These are phyloP conservation scores for Apostasia ramifera DNA, from an alignment of 106 monocot genomes.

Conservation along the genomic window DNA sequence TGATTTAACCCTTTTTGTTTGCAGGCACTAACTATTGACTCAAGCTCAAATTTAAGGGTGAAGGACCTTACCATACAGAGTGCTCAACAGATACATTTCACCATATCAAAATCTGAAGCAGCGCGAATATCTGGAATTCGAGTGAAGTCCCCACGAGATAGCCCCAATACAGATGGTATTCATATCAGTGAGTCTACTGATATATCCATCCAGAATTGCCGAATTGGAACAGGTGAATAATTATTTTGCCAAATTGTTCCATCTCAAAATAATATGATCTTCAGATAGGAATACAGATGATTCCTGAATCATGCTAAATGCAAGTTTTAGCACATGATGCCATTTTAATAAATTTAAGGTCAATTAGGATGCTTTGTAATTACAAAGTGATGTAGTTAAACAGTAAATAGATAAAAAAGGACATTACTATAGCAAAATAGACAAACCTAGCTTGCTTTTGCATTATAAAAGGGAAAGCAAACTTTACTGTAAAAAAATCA, in stretches of 20 bases:
- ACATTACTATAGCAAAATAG: too few relatives aligned
- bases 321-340: too few relatives aligned
- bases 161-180: conserved; percentile 97
- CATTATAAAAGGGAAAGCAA: too few relatives aligned
- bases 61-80: conserved; percentile 55
- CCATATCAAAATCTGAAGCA: conserved; percentile 33
- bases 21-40: conserved; percentile 86
- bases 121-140: conserved; percentile 34
- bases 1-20: background rate
- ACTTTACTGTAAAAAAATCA: too few relatives aligned
- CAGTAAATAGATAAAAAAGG: too few relatives aligned
- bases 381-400: too few relatives aligned
- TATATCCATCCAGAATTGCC: conserved; percentile 52
- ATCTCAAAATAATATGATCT: background rate
- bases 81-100: conserved; percentile 90
- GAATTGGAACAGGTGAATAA: conserved; percentile 70
- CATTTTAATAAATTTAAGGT: too few relatives aligned
- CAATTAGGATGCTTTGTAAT: too few relatives aligned
- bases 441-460: too few relatives aligned
- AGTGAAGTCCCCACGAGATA: conserved; percentile 53
- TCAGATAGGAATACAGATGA: too few relatives aligned
- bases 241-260: background rate
- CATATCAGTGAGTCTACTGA: conserved; percentile 66
- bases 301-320: too few relatives aligned
- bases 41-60: conserved; percentile 51